A percentile compares a stretch with the other conserved stretches of the same genome.
These are phyloP conservation scores for Tolypocladium paradoxum DNA, from an alignment of 2,329 filamentous ascomycete genomes.

Conservation along the genomic window DNA sequence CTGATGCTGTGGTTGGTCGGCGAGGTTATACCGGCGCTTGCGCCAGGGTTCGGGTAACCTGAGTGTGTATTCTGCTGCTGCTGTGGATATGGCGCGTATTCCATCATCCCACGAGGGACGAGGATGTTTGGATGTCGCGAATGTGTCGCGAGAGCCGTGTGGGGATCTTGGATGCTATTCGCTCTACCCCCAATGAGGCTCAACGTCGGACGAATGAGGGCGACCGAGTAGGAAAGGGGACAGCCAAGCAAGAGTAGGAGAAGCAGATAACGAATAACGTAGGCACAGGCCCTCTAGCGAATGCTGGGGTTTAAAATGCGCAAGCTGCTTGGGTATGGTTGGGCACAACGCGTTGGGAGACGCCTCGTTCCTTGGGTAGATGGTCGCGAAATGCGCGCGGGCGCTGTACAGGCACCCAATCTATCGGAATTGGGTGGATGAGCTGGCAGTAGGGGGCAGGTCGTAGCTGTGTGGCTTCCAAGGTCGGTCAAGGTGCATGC, in stretches of 20 bases:
- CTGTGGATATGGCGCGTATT: slow-evolving; percentile 65
- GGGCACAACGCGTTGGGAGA: slow-evolving; percentile 30
- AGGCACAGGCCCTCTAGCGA: slow-evolving; percentile 13
- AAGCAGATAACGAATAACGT: slow-evolving; percentile 12
- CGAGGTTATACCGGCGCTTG: slow-evolving; percentile 55
- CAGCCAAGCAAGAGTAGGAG: slow-evolving; percentile 5
- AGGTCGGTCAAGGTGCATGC: slow-evolving; percentile 48
- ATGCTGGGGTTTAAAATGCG: slow-evolving; percentile 20
- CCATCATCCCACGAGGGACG: slow-evolving; percentile 46
- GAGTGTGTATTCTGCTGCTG: slow-evolving; percentile 56
- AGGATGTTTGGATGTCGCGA: slow-evolving; percentile 13
- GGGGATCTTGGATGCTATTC: slow-evolving; percentile 13
- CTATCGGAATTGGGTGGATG: slow-evolving; percentile 50
- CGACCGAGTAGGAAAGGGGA: slow-evolving; percentile 3
- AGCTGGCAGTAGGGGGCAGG: slow-evolving; percentile 44
- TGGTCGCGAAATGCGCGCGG: slow-evolving; percentile 28
- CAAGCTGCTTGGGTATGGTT: slow-evolving; percentile 27
- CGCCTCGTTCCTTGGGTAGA: slow-evolving; percentile 28
- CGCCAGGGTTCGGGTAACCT: slow-evolving; percentile 49
- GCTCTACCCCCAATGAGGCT: slow-evolving; percentile 4
- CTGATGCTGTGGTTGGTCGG: slow-evolving; percentile 61
- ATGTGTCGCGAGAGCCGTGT: slow-evolving; percentile 7
- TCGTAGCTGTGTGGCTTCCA: slow-evolving; percentile 38
- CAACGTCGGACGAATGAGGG: slow-evolving; percentile 9
- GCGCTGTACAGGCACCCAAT: slow-evolving; percentile 37